A percentile compares a stretch with the other conserved stretches of the same genome.
phyloP scores from a whole-genome alignment of 208 protist genomes.

The Leishmania arabica region DNA sequence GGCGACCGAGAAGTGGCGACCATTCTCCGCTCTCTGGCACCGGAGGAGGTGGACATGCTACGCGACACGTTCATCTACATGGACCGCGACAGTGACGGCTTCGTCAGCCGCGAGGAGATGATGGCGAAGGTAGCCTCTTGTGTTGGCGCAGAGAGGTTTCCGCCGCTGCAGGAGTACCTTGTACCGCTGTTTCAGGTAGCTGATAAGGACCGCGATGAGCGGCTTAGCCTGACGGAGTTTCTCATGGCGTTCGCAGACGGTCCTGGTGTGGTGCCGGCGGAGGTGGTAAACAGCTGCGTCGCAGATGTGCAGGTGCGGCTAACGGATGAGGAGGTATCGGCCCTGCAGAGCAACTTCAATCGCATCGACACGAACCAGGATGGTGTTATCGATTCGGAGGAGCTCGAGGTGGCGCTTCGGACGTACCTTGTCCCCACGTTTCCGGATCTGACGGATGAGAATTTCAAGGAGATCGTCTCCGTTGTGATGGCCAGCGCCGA shows the following conservation, averaged over 20 bases:
- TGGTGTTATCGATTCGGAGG: conserved; percentile 71
- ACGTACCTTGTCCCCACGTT: conserved; percentile 51
- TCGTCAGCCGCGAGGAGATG: conserved; percentile 58
- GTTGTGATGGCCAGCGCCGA: conserved; percentile 82
- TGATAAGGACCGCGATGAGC: conserved; percentile 70
- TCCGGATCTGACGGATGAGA: conserved; percentile 63
- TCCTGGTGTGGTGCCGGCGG: conserved; percentile 82
- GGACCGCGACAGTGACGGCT: conserved; percentile 82
- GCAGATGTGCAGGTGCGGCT: conserved; percentile 73
- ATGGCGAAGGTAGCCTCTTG: conserved; percentile 43
- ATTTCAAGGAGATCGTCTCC: conserved; percentile 72
- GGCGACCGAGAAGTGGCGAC: conserved; percentile 30
- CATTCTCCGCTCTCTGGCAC: conserved; percentile 49
- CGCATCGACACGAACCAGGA: conserved; percentile 71
- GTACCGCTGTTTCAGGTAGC: conserved; percentile 71
- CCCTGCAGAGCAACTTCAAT: conserved; percentile 76
- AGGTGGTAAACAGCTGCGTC: conserved; percentile 84
- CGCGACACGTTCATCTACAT: conserved; percentile 90
- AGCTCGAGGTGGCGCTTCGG: conserved; percentile 62
- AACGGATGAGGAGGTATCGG: conserved; percentile 76
- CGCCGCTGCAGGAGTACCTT: conserved; percentile 61
- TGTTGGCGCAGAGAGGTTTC: conserved; percentile 58
- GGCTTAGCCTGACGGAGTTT: conserved; percentile 78
- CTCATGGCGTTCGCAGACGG: conserved; percentile 74
- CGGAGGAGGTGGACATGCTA: conserved; percentile 89